A percentile compares a stretch with the other conserved stretches of the same genome.
These are phyloP conservation scores for Cladophialophora bantiana DNA, from an alignment of 2,329 filamentous ascomycete genomes.

Conservation along the genomic window DNA sequence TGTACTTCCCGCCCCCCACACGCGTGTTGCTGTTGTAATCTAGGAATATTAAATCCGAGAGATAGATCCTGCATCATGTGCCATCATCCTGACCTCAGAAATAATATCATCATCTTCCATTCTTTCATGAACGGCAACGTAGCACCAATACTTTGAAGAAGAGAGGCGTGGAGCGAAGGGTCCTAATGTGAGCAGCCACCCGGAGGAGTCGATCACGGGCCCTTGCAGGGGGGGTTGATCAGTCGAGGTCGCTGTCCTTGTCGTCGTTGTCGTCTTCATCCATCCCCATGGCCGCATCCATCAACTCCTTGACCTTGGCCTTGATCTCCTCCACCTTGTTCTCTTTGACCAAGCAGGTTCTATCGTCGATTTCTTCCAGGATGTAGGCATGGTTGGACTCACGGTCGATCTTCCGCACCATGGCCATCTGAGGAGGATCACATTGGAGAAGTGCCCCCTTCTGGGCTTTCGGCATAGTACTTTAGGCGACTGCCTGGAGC, in stretches of 20 bases:
- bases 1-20: not conserved
- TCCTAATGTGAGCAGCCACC: not conserved
- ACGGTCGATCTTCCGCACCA: slow-evolving; percentile 41
- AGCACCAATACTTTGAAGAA: not conserved
- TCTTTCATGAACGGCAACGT: slow-evolving; percentile 52
- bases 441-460: slow-evolving; percentile 42
- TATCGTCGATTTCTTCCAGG: slow-evolving; percentile 42
- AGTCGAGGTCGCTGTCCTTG: slow-evolving; percentile 42
- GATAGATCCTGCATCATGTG: not conserved
- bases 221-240: slow-evolving; percentile 43
- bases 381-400: slow-evolving; percentile 40
- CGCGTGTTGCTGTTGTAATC: not conserved
- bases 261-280: slow-evolving; percentile 41
- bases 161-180: not conserved
- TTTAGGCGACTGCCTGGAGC: not conserved
- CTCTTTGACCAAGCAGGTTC: slow-evolving; percentile 41
- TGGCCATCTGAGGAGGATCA: slow-evolving; percentile 43
- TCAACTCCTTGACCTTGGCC: slow-evolving; percentile 39
- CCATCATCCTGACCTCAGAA: not conserved
- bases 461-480: slow-evolving; percentile 39
- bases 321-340: slow-evolving; percentile 43
- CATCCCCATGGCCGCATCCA: slow-evolving; percentile 41
- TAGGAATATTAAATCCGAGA: slow-evolving; percentile 2
- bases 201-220: not conserved
- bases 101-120: not conserved